Percentiles rank a stretch among this genome's conserved stretches.
Conservation (phyloP, 2,329 filamentous ascomycete genomes). For the Ambrosiella cleistominuta region DNA sequence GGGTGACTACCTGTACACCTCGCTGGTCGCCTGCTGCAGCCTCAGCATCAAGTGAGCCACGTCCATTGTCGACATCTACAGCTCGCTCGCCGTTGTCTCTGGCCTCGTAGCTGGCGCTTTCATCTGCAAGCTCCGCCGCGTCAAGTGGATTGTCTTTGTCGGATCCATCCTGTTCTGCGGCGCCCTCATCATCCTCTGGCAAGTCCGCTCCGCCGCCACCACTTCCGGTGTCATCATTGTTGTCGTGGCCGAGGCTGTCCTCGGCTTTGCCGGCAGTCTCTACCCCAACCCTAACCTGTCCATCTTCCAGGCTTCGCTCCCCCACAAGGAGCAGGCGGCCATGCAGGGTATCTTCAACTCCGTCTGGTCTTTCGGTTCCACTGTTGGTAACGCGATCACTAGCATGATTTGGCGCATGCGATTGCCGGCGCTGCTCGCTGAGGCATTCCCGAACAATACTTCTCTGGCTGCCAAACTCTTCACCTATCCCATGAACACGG, state of each 20-base stretch:
- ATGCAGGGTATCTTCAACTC: slow-evolving; percentile 46
- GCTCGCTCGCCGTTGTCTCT: slow-evolving; percentile 36
- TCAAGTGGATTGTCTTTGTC: slow-evolving; percentile 45
- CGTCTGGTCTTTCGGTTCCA: slow-evolving; percentile 44
- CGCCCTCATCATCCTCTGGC: slow-evolving; percentile 46
- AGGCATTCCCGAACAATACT: slow-evolving; percentile 22
- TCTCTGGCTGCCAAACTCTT: slow-evolving; percentile 23
- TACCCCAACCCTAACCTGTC: slow-evolving; percentile 35
- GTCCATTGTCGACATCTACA: slow-evolving; percentile 43
- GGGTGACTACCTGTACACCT: slow-evolving; percentile 45
- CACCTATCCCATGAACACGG: slow-evolving; percentile 20
- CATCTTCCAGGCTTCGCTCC: slow-evolving; percentile 25
- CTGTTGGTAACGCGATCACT: slow-evolving; percentile 41
- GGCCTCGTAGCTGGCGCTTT: slow-evolving; percentile 39
- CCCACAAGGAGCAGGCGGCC: slow-evolving; percentile 39
- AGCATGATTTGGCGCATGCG: slow-evolving; percentile 45
- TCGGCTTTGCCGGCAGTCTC: slow-evolving; percentile 46
- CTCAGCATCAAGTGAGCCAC: slow-evolving; percentile 39
- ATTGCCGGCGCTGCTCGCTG: slow-evolving; percentile 28
- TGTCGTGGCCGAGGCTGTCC: slow-evolving; percentile 42
- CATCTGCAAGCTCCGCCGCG: slow-evolving; percentile 37
- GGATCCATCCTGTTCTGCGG: slow-evolving; percentile 44
- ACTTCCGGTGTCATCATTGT: slow-evolving; percentile 33
- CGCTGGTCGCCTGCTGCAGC: slow-evolving; percentile 44
- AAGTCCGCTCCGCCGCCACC: slow-evolving; percentile 36